A percentile compares a stretch with the other conserved stretches of the same genome.
phyloP scores from a whole-genome alignment of 371 early-diverging fungal species.

The Parasitella parasitica region DNA sequence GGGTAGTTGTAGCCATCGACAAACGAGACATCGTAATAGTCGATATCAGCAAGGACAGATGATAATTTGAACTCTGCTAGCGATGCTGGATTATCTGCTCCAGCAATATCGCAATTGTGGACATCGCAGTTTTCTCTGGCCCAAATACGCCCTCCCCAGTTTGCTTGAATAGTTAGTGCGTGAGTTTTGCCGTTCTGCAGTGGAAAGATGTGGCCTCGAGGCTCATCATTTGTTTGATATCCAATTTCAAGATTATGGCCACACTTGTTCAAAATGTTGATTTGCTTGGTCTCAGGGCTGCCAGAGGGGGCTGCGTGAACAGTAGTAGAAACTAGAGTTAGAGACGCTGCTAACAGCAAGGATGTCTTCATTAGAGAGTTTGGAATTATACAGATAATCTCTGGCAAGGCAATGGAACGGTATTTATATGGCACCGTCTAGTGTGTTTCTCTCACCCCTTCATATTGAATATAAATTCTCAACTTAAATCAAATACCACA shows the following conservation, averaged over 20 bases:
- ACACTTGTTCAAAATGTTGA: constrained; percentile 20
- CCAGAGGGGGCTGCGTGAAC: background rate
- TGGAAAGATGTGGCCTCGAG: constrained; percentile 4
- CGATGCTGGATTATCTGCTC: constrained; percentile 33
- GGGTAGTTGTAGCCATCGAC: constrained; percentile 32
- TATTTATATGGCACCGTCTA: no score
- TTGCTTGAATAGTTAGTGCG: constrained; percentile 3
- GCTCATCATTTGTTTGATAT: constrained; percentile 28
- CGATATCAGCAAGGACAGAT: constrained; percentile 19
- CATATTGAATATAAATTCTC: constrained; percentile 1
- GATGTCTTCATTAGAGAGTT: background rate
- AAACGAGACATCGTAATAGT: constrained; percentile 47
- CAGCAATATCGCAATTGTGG: constrained; percentile 24
- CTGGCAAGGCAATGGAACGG: no score
- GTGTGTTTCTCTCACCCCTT: background rate
- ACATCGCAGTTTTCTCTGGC: constrained; percentile 29
- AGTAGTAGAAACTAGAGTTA: background rate
- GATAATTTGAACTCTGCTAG: constrained; percentile 43
- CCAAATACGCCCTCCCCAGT: constrained; percentile 42
- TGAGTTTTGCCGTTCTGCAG: constrained; percentile 2
- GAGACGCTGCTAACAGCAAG: background rate
- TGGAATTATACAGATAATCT: background rate
- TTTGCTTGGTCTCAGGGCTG: constrained; percentile 7
- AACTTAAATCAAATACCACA: background rate
- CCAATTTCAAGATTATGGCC: constrained; percentile 18